These are phyloP conservation scores for Achaetomium macrosporum DNA, from an alignment of 2,329 filamentous ascomycete species.

Conservation along the genomic window DNA sequence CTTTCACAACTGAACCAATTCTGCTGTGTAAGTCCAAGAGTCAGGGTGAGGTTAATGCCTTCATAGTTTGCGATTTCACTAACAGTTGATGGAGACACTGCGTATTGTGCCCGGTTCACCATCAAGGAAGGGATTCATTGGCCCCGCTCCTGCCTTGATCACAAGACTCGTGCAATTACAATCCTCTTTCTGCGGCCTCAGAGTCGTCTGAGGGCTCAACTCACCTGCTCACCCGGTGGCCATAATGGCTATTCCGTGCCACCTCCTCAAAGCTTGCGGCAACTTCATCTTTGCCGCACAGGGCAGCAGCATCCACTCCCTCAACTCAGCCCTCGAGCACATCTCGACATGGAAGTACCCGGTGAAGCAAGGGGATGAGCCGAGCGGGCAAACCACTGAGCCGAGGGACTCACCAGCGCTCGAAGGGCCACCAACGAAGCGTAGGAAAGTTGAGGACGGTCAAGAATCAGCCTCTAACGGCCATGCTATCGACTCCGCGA, in stretches of 20 bases:
- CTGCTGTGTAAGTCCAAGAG: background rate
- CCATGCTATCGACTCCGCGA: slow-evolving; percentile 26
- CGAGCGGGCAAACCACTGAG: slow-evolving; percentile 24
- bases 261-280: slow-evolving; percentile 51
- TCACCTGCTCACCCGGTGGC: background rate
- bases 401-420: slow-evolving; percentile 24
- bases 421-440: slow-evolving; percentile 27
- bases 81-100: background rate
- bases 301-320: slow-evolving; percentile 65
- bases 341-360: slow-evolving; percentile 58
- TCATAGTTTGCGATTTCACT: background rate
- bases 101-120: background rate
- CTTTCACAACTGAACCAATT: background rate
- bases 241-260: slow-evolving; percentile 54
- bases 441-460: slow-evolving; percentile 24
- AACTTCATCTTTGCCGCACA: slow-evolving; percentile 65
- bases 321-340: slow-evolving; percentile 53
- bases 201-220: background rate
- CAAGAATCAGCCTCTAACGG: slow-evolving; percentile 13
- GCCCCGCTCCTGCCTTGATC: too few relatives aligned
- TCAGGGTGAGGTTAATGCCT: too few relatives aligned
- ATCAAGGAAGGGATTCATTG: too few relatives aligned
- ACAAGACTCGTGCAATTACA: too few relatives aligned
- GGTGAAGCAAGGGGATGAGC: slow-evolving; percentile 28
- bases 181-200: background rate